These are phyloP conservation scores for Monascus purpureus DNA, from an alignment of 495 filamentous ascomycete genomes.

Conservation along the genomic window DNA sequence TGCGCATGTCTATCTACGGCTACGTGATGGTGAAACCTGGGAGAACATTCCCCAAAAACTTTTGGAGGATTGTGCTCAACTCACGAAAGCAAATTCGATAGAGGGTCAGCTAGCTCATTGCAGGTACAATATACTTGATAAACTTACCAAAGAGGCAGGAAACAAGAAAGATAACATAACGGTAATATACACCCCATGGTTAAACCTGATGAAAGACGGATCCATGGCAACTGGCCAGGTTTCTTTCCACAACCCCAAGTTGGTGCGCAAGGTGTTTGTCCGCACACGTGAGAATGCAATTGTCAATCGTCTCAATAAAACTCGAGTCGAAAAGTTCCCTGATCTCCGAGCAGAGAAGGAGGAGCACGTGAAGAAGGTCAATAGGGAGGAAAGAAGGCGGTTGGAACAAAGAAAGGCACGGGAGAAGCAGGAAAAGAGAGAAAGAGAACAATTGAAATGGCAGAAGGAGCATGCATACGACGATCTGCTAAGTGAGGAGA, in stretches of 20 bases:
- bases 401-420: slow-evolving; percentile 63
- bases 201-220: slow-evolving; percentile 91
- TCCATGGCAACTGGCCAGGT: slow-evolving; percentile 93
- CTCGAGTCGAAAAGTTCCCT: slow-evolving; percentile 71
- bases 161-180: slow-evolving; percentile 99
- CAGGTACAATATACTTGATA: neutral
- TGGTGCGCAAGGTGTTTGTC: slow-evolving; percentile 71
- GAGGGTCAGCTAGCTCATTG: slow-evolving; percentile 48
- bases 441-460: slow-evolving; percentile 76
- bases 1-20: slow-evolving; percentile 86
- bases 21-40: slow-evolving; percentile 73
- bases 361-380: slow-evolving; percentile 49
- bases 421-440: slow-evolving; percentile 63
- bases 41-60: slow-evolving; percentile 64
- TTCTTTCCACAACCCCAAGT: slow-evolving; percentile 76
- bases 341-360: slow-evolving; percentile 72
- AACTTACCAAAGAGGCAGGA: slow-evolving; percentile 30
- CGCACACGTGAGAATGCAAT: slow-evolving; percentile 67
- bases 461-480: slow-evolving; percentile 94
- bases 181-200: slow-evolving; percentile 95
- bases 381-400: slow-evolving; percentile 51
- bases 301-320: slow-evolving; percentile 95
- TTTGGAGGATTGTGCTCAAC: slow-evolving; percentile 75
- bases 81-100: slow-evolving; percentile 98
- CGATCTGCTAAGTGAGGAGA: slow-evolving; percentile 42